Percentiles rank a stretch among this genome's conserved stretches.
These are phyloP conservation scores for Cryptosporidium bovis DNA, from an alignment of 169 alveolate species.

Conservation along the genomic window DNA sequence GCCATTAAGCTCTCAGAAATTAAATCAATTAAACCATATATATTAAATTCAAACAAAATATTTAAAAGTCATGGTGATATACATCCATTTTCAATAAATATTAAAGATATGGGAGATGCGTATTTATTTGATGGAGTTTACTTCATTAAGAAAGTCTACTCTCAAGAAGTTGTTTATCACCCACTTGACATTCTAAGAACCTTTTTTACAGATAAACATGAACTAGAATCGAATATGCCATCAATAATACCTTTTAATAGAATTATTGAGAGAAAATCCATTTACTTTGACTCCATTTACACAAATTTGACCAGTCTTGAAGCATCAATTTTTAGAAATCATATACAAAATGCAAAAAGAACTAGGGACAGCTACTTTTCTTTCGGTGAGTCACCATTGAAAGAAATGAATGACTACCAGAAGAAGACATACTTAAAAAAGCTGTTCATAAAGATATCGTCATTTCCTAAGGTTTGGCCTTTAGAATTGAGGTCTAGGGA, in stretches of 20 bases:
- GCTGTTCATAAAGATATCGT: slow-evolving; percentile 32
- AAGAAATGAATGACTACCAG: slow-evolving; percentile 8
- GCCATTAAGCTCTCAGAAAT: slow-evolving; percentile 40
- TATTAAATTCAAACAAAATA: slow-evolving; percentile 2
- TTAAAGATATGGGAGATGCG: slow-evolving; percentile 43
- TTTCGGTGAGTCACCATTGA: not conserved
- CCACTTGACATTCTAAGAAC: slow-evolving; percentile 55
- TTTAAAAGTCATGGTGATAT: not conserved
- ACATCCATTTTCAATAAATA: slow-evolving; percentile 5
- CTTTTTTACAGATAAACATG: slow-evolving; percentile 50
- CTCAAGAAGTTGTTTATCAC: not conserved
- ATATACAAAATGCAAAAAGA: slow-evolving; percentile 41
- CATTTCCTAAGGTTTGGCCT: slow-evolving; percentile 72
- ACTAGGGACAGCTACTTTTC: slow-evolving; percentile 1
- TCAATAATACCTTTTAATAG: slow-evolving; percentile 51
- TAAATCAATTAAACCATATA: slow-evolving; percentile 12
- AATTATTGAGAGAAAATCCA: slow-evolving; percentile 33
- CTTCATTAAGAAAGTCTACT: not conserved
- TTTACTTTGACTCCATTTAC: slow-evolving; percentile 37
- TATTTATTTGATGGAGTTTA: slow-evolving; percentile 52
- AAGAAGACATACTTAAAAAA: slow-evolving; percentile 27
- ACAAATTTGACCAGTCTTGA: slow-evolving; percentile 22
- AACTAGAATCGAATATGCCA: slow-evolving; percentile 28
- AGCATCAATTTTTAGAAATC: slow-evolving; percentile 18
- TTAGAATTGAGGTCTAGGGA: slow-evolving; percentile 35